These are phyloP conservation scores for Vitis hybrid DNA, from an alignment of 177 flowering plant species.

Conservation along the genomic window DNA sequence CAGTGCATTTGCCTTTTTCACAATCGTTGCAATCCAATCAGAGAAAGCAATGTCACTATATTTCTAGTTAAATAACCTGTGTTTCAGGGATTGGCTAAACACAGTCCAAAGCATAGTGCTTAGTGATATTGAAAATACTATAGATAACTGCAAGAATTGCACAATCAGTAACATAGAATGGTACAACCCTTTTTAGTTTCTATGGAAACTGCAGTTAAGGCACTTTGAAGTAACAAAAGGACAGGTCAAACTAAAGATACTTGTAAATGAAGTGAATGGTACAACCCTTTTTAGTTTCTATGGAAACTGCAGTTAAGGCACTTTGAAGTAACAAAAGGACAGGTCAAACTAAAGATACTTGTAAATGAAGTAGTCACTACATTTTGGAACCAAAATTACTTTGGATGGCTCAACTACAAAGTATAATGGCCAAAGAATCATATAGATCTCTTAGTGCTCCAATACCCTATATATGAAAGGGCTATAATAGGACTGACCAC, in stretches of 20 bases:
- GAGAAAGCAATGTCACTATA: neutral
- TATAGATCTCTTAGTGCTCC: neutral
- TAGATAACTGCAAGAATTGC: too few species aligned
- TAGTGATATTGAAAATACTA: too few species aligned
- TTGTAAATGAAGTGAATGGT: too few species aligned
- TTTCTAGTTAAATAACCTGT: neutral
- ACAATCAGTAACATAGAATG: too few species aligned
- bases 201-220: too few species aligned
- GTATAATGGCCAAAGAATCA: neutral
- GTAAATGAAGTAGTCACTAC: neutral
- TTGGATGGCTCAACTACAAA: neutral
- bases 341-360: too few species aligned
- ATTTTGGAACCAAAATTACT: neutral
- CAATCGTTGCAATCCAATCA: neutral
- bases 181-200: too few species aligned
- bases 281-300: too few species aligned
- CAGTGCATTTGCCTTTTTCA: neutral
- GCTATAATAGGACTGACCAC: neutral
- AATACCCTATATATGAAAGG: neutral
- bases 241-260: too few species aligned
- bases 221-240: too few species aligned
- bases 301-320: too few species aligned
- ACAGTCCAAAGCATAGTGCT: neutral
- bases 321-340: too few species aligned
- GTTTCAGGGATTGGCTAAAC: neutral